A percentile compares a stretch with the other conserved stretches of the same genome.
phyloP scores from a whole-genome alignment of 164 flowering plant species.

The Cinnamomum micranthum region DNA sequence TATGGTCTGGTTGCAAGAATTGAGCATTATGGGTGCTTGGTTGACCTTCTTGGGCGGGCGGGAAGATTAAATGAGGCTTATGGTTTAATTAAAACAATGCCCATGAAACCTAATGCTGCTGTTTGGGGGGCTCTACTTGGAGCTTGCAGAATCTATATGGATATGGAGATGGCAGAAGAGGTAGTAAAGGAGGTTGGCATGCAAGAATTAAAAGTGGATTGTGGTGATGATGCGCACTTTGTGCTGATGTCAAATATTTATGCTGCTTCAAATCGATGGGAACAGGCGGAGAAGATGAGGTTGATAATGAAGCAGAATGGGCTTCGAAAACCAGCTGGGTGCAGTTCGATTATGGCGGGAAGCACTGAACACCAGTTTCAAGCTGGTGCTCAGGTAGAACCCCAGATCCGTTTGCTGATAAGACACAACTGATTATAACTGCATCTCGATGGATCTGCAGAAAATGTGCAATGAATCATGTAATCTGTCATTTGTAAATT shows the following conservation, averaged over 20 bases:
- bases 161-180: slow-evolving; percentile 35
- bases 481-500: slow-evolving; percentile 92
- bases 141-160: slow-evolving; percentile 53
- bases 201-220: slow-evolving; percentile 2
- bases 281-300: slow-evolving; percentile 58
- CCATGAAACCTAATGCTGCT: slow-evolving; percentile 54
- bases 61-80: slow-evolving; percentile 63
- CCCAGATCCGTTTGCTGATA: not conserved
- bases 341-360: slow-evolving; percentile 34
- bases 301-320: slow-evolving; percentile 32
- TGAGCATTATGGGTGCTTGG: slow-evolving; percentile 72
- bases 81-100: slow-evolving; percentile 52
- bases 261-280: slow-evolving; percentile 70
- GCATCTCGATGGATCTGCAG: not conserved
- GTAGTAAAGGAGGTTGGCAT: slow-evolving; percentile 33
- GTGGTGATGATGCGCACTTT: slow-evolving; percentile 35
- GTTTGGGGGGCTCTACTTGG: slow-evolving; percentile 72
- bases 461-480: not conserved
- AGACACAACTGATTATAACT: not conserved
- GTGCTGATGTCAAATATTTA: slow-evolving; percentile 59
- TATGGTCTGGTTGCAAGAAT: slow-evolving; percentile 37
- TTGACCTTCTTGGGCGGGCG: slow-evolving; percentile 67
- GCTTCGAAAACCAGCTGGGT: slow-evolving; percentile 41
- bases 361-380: slow-evolving; percentile 12
- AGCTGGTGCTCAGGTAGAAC: slow-evolving; percentile 4